A percentile compares a stretch with the other conserved stretches of the same genome.
Conservation (phyloP, 2,329 filamentous ascomycete species). For the Colletotrichum lentis region DNA sequence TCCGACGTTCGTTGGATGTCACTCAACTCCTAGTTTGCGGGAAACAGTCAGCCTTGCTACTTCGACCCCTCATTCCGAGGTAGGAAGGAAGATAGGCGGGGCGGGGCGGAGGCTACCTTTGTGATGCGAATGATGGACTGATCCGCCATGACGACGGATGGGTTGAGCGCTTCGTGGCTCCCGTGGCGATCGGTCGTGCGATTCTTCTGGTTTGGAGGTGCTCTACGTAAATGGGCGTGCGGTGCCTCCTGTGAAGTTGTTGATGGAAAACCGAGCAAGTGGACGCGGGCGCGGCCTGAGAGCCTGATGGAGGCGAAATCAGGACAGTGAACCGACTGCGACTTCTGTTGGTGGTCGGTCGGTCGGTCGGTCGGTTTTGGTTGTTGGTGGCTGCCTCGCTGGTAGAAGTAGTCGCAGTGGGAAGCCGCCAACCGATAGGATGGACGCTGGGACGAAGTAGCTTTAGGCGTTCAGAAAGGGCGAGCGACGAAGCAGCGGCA, state of each 20-base stretch:
- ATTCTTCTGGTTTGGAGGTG: background rate
- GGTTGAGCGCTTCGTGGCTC: conserved; percentile 3
- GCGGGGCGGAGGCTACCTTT: conserved; percentile 63
- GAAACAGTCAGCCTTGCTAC: conserved; percentile 25
- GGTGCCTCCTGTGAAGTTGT: background rate
- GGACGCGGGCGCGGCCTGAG: conserved; percentile 22
- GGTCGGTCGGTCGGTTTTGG: conserved; percentile 1
- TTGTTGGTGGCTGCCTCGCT: conserved; percentile 20
- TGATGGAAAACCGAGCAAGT: conserved; percentile 2
- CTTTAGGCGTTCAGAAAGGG: too few species aligned
- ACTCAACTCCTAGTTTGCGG: conserved; percentile 73
- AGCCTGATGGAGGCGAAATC: conserved; percentile 28
- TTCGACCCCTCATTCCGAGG: conserved; percentile 14
- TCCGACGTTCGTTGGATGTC: conserved; percentile 86
- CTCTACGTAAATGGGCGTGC: background rate
- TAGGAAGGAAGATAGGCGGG: conserved; percentile 8
- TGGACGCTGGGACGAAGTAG: background rate
- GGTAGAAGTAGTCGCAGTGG: conserved; percentile 14
- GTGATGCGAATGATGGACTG: conserved; percentile 89
- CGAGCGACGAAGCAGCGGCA: conserved; percentile 20
- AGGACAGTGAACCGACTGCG: conserved; percentile 13
- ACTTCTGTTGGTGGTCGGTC: conserved; percentile 15
- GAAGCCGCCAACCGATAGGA: conserved; percentile 10
- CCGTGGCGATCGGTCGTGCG: conserved; percentile 5
- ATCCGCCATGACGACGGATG: conserved; percentile 69